phyloP scores from a whole-genome alignment of 2,329 filamentous ascomycete genomes.

The Cladosporium sp. region DNA sequence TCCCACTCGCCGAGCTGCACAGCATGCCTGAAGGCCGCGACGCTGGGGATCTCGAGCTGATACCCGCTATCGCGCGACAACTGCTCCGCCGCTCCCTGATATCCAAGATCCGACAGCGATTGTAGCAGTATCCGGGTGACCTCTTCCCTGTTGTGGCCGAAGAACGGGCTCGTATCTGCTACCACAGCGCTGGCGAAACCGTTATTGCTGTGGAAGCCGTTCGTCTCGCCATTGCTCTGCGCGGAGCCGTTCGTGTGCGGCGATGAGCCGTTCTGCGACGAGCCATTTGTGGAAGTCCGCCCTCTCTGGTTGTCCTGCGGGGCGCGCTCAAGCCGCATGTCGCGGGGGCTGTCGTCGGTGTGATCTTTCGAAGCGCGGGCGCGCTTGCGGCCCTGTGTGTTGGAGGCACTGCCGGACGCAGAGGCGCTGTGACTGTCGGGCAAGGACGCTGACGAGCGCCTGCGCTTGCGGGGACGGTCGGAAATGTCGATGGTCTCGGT shows the following conservation, averaged over 20 bases:
- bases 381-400: constrained; percentile 36
- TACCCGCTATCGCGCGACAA: constrained; percentile 78
- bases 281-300: constrained; percentile 34
- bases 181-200: constrained; percentile 17
- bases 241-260: constrained; percentile 36
- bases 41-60: constrained; percentile 76
- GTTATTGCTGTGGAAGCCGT: constrained; percentile 41
- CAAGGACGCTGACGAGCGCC: constrained; percentile 22
- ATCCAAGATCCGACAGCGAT: constrained; percentile 81
- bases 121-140: constrained; percentile 90
- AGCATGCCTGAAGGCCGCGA: constrained; percentile 76
- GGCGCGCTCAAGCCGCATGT: constrained; percentile 35
- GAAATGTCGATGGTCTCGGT: constrained; percentile 19
- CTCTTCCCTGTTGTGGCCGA: constrained; percentile 85
- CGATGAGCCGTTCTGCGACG: constrained; percentile 26
- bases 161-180: constrained; percentile 50
- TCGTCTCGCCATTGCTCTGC: constrained; percentile 30
- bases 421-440: constrained; percentile 19
- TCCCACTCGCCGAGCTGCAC: constrained; percentile 76
- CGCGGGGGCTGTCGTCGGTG: constrained; percentile 23
- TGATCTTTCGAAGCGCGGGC: constrained; percentile 32
- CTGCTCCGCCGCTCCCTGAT: constrained; percentile 66
- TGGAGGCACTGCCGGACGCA: constrained; percentile 23
- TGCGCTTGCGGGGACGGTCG: constrained; percentile 26
- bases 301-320: constrained; percentile 32